These are phyloP conservation scores for Mediolabrus comicus DNA, from an alignment of 108 stramenopile species.

Conservation along the genomic window DNA sequence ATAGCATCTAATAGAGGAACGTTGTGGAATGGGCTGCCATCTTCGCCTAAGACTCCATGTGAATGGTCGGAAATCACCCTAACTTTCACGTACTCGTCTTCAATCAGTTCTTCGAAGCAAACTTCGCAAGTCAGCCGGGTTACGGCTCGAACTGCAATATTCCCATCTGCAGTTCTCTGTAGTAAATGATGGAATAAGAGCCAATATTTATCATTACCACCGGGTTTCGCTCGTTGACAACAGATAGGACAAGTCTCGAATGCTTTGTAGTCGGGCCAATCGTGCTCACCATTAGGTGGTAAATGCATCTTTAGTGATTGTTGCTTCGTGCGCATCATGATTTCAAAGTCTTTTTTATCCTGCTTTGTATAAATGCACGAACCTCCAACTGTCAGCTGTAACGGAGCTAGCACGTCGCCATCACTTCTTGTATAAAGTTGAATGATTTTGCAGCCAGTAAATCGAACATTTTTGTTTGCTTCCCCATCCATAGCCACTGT, in stretches of 20 bases:
- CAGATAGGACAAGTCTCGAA: conserved; percentile 60
- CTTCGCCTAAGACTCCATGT: conserved; percentile 6
- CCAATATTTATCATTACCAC: conserved; percentile 59
- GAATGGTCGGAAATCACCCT: too few species aligned
- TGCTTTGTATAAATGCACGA: conserved; percentile 59
- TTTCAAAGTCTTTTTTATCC: conserved; percentile 62
- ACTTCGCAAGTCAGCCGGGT: conserved; percentile 60
- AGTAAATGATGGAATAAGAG: conserved; percentile 61
- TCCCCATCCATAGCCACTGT: background rate
- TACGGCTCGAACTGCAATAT: conserved; percentile 53
- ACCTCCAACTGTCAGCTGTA: conserved; percentile 51
- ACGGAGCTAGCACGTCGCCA: background rate
- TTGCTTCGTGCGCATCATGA: conserved; percentile 68
- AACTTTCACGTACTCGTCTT: conserved; percentile 40
- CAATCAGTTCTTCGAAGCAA: conserved; percentile 60
- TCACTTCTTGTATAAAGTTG: background rate
- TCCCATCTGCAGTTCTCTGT: conserved; percentile 58
- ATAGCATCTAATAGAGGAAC: conserved; percentile 39
- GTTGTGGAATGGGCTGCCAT: background rate
- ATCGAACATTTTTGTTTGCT: background rate
- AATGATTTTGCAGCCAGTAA: conserved; percentile 3
- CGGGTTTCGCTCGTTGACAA: conserved; percentile 37
- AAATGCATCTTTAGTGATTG: conserved; percentile 56
- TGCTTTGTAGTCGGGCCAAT: conserved; percentile 61
- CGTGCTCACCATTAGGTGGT: conserved; percentile 57